These are phyloP conservation scores for Stephanodiscus triporus DNA, from an alignment of 108 stramenopile genomes.

Conservation along the genomic window DNA sequence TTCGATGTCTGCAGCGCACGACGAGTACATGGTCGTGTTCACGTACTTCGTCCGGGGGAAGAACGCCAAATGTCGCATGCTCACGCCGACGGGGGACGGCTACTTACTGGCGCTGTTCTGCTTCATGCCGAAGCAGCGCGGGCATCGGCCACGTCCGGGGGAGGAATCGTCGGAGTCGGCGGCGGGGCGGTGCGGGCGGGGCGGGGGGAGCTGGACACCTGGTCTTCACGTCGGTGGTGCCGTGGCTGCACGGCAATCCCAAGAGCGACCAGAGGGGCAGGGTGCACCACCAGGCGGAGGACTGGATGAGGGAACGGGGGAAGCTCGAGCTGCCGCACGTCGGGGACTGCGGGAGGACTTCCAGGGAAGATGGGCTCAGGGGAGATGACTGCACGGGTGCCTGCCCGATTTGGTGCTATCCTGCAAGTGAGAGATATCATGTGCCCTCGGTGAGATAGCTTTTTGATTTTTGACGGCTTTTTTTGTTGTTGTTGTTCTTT, in stretches of 20 bases:
- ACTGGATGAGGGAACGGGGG: neutral
- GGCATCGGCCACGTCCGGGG: neutral
- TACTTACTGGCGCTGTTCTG: neutral
- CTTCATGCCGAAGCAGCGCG: constrained; percentile 15
- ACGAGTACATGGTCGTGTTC: constrained; percentile 2
- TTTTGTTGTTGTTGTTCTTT: neutral
- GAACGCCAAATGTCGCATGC: neutral
- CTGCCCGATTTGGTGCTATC: constrained; percentile 4
- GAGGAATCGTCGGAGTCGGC: neutral
- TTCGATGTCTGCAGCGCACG: neutral
- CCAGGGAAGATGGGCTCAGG: neutral
- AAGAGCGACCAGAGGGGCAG: neutral
- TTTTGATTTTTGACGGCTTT: neutral
- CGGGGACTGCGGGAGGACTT: neutral
- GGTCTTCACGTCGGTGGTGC: neutral
- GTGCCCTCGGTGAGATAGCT: neutral
- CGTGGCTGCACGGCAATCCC: constrained; percentile 3
- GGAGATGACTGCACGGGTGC: neutral
- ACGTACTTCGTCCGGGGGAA: neutral
- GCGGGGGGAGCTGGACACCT: neutral
- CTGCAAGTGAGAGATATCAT: neutral
- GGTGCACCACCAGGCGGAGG: neutral
- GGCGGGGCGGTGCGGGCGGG: too few species aligned
- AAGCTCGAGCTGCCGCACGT: neutral
- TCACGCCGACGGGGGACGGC: neutral